These are phyloP conservation scores for Luffa aegyptiaca DNA, from an alignment of 306 rosid species.

Conservation along the genomic window DNA sequence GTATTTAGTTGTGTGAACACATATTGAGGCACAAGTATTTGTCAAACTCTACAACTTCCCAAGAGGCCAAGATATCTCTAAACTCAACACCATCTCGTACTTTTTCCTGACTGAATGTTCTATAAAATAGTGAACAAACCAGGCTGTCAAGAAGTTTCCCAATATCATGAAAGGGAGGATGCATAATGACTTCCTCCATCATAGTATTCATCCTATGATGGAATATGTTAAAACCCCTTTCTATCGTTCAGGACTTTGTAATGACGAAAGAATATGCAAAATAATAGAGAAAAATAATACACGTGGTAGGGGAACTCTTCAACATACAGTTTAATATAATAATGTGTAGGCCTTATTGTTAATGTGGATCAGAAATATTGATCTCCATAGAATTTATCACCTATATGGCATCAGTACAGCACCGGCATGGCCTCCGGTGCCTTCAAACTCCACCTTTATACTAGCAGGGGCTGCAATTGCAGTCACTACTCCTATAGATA, in stretches of 20 bases:
- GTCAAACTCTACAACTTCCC: neutral
- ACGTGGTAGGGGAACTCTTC: neutral
- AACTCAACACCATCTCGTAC: neutral
- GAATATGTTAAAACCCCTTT: neutral
- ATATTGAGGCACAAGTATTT: neutral
- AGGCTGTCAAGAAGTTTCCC: neutral
- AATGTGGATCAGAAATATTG: neutral
- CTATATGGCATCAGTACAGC: conserved; percentile 90
- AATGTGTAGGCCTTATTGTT: neutral
- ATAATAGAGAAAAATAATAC: neutral
- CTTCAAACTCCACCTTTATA: conserved; percentile 79
- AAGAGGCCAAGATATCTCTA: too few relatives aligned
- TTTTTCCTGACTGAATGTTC: neutral
- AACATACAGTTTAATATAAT: neutral
- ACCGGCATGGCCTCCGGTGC: conserved; percentile 94
- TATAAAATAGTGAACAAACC: neutral
- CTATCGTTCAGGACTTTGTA: neutral
- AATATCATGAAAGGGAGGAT: neutral
- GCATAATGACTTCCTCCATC: neutral
- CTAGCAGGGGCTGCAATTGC: conserved; percentile 98
- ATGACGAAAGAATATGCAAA: neutral
- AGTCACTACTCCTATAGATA: conserved; percentile 73
- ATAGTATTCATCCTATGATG: too few relatives aligned
- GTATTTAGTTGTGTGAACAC: neutral
- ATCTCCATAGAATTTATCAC: conserved; percentile 23